Evolutionary conservation across 2,329 filamentous ascomycete genomes (phyloP).

Genomic region (Colletotrichum lupini): DNA sequence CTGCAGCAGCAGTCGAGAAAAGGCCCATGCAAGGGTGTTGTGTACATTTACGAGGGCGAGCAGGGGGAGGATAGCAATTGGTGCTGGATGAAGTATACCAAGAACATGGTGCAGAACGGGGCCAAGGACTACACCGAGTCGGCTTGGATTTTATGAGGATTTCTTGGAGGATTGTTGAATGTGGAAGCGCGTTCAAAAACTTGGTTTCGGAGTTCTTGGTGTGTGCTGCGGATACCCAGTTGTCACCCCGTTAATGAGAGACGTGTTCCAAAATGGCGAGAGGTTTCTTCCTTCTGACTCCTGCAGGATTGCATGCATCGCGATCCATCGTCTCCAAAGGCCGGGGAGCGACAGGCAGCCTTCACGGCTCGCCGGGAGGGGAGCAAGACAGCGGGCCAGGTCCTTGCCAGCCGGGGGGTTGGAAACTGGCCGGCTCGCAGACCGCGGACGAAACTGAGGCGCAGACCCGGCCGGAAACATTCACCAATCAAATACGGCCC

Average conservation of each 20-base stretch:
- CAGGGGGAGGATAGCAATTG: conserved; percentile 19
- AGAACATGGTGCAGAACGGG: conserved; percentile 17
- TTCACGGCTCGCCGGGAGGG: neutral
- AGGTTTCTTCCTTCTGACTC: neutral
- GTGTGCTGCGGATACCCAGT: conserved; percentile 1
- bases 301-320: neutral
- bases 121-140: conserved; percentile 26
- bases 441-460: neutral
- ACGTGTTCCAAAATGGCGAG: neutral
- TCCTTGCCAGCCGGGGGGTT: no score
- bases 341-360: no score
- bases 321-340: neutral
- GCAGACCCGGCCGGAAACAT: fast-evolving
- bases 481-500: neutral
- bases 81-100: conserved; percentile 32
- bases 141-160: conserved; percentile 21
- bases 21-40: conserved; percentile 23
- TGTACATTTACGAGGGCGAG: conserved; percentile 18
- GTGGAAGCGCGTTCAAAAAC: no score
- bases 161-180: no score
- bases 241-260: neutral
- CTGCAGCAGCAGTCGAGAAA: conserved; percentile 22
- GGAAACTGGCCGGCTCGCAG: neutral
- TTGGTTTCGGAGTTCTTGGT: neutral
- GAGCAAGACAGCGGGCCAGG: no score